Base-by-base conservation (phyloP, 2,329 filamentous ascomycete genomes). In the Hymenoscyphus fraxineus region DNA sequence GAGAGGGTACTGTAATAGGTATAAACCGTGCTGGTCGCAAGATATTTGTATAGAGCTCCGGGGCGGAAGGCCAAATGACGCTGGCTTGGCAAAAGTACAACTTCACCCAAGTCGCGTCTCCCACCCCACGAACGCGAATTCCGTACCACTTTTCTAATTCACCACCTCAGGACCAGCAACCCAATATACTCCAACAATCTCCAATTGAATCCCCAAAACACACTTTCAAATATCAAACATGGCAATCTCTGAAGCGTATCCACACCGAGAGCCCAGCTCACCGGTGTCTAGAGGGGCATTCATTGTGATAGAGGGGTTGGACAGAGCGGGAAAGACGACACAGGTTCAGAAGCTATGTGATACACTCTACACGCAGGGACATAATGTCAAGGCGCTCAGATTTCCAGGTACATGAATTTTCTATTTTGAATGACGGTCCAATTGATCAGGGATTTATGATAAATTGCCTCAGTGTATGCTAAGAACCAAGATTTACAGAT, bases 251-350 rank as follows among this genome's bases (percentile, higher is more conserved):
- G 58, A 65, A n/a, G 58, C 38, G 2, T 72, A 69, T 35, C 66
- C 69, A 12, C 70, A 67, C 66, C 64, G 65, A 60, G 76, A 78
- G 73, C 66, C 67, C 3, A 54, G 66, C 58, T 65, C 27, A 0
- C 56, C 70, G 0, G 58, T 68, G 4, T 59, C 73, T 55, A 81
- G 85, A 62, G 88, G 88, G 40, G 82, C 83, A 64, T 80, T 92
- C 41, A 85, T 92, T 66, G 87, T 90, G 2, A 82, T 91, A 60
- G 89, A 92, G 77, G 89, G 89, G 16, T 80, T 92, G 39, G 89
- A 92, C 72, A 82, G 87, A 65, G 85, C 89, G 3, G 89, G 89
- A 35, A 92, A 92, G 78, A 89, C 88, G 16, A 91, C 88, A 35
- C 89, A 91, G 79, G 89, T 87, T 71, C 77, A 82, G 60, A 79